Conservation (phyloP, 352 stramenopile species). For the Thalassiosira exigua region DNA sequence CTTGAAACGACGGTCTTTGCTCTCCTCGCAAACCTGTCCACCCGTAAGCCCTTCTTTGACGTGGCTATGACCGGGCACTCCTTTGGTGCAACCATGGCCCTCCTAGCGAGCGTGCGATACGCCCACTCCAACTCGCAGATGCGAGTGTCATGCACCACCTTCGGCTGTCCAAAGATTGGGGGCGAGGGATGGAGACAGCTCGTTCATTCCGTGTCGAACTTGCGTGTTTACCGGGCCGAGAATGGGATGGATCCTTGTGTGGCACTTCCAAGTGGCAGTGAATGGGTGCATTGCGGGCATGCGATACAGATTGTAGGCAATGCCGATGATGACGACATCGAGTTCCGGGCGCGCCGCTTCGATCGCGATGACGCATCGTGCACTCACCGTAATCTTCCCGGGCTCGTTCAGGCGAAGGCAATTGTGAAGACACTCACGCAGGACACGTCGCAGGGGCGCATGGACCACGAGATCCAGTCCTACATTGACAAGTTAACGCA, state of each 20-base stretch:
- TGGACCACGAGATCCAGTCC: constrained; percentile 47
- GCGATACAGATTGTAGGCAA: constrained; percentile 41
- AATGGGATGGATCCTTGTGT: constrained; percentile 66
- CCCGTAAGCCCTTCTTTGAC: constrained; percentile 79
- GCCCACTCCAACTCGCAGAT: constrained; percentile 60
- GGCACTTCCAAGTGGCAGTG: constrained; percentile 37
- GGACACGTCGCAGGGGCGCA: constrained; percentile 24
- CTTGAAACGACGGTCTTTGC: constrained; percentile 72
- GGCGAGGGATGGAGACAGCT: constrained; percentile 65
- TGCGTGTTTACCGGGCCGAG: constrained; percentile 71
- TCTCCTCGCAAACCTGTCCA: constrained; percentile 67
- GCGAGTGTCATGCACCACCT: constrained; percentile 59
- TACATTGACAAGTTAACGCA: constrained; percentile 48
- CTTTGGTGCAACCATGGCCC: constrained; percentile 69
- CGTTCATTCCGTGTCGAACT: constrained; percentile 73
- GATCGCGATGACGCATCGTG: constrained; percentile 33
- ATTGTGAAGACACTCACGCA: constrained; percentile 27
- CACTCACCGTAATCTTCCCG: constrained; percentile 26
- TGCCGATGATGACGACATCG: constrained; percentile 7
- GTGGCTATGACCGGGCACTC: constrained; percentile 76
- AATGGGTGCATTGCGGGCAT: constrained; percentile 61
- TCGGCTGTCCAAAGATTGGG: constrained; percentile 69
- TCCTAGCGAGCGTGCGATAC: constrained; percentile 68
- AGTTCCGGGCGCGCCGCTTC: constrained; percentile 47
- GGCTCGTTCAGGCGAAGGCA: constrained; percentile 44